Conservation (phyloP, 176 grass and related monocot species). For the Raddia distichophylla region DNA sequence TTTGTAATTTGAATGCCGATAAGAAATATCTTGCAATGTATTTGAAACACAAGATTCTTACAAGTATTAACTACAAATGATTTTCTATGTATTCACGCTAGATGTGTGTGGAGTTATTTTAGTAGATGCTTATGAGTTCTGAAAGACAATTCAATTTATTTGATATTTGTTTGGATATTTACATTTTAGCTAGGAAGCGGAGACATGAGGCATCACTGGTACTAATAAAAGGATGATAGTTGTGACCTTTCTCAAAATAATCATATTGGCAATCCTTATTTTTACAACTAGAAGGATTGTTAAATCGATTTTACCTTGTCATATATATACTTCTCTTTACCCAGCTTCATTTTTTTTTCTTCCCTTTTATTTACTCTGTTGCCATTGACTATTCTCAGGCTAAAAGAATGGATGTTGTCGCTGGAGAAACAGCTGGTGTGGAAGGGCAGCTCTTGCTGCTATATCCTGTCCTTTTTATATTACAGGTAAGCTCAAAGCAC, state of each 20-base stretch:
- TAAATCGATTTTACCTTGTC: not conserved
- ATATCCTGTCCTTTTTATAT: constrained; percentile 73
- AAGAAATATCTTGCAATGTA: not conserved
- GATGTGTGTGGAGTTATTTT: not conserved
- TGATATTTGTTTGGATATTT: constrained; percentile 18
- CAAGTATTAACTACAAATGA: not conserved
- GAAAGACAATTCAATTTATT: not conserved
- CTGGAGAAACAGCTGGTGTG: constrained; percentile 83
- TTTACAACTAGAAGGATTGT: not conserved
- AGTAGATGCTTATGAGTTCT: constrained; percentile 23
- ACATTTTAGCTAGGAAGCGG: constrained; percentile 8
- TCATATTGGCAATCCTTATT: not conserved
- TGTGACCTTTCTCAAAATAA: not conserved
- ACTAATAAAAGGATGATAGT: not conserved
- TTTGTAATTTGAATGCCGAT: not conserved
- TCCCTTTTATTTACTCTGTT: constrained; percentile 6
- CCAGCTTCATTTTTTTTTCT: not conserved
- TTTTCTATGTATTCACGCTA: not conserved
- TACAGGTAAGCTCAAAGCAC: constrained; percentile 56
- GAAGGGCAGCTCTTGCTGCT: constrained; percentile 75
- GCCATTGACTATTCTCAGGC: constrained; percentile 48
- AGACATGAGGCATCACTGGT: not conserved
- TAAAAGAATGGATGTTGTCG: constrained; percentile 88
- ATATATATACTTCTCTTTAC: not conserved
- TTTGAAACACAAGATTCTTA: not conserved